phyloP scores from a whole-genome alignment of 2,329 filamentous ascomycete species.

The Diaporthe ampelina region DNA sequence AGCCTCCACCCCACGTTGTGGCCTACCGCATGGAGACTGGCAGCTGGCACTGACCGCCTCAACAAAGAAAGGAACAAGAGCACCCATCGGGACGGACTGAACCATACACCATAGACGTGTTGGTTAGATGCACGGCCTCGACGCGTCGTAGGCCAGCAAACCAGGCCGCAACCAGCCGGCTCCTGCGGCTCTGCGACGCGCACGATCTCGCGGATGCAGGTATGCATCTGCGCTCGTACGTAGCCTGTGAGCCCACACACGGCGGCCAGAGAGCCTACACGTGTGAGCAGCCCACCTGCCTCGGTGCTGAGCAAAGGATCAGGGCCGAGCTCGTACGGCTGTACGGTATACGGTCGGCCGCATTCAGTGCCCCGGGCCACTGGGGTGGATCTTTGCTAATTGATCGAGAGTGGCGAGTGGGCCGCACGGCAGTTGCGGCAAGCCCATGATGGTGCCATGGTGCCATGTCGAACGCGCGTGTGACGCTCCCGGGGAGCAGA shows the following conservation, averaged over 20 bases:
- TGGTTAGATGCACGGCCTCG: not conserved
- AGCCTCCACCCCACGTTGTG: slow-evolving; percentile 18
- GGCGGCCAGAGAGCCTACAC: too few species aligned
- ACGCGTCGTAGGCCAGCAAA: not conserved
- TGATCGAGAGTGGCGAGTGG: slow-evolving; percentile 16
- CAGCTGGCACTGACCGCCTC: slow-evolving; percentile 8
- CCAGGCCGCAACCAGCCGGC: slow-evolving; percentile 7
- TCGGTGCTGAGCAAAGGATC: slow-evolving; percentile 14
- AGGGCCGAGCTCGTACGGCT: slow-evolving; percentile 13
- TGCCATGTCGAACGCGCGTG: slow-evolving; percentile 18
- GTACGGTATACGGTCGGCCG: not conserved
- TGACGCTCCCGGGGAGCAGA: slow-evolving; percentile 16
- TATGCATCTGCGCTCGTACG: not conserved
- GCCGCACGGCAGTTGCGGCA: slow-evolving; percentile 37
- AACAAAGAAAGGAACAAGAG: not conserved
- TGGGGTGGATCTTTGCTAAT: slow-evolving; percentile 19
- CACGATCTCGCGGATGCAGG: slow-evolving; percentile 5
- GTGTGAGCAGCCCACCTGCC: not conserved
- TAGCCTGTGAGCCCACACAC: not conserved
- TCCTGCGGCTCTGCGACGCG: not conserved
- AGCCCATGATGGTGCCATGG: slow-evolving; percentile 27
- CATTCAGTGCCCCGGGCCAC: slow-evolving; percentile 6
- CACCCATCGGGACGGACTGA: not conserved
- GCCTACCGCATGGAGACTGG: not conserved
- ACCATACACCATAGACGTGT: not conserved